These are phyloP conservation scores for Vitis hybrid DNA, from an alignment of 177 flowering plant genomes.

Conservation along the genomic window DNA sequence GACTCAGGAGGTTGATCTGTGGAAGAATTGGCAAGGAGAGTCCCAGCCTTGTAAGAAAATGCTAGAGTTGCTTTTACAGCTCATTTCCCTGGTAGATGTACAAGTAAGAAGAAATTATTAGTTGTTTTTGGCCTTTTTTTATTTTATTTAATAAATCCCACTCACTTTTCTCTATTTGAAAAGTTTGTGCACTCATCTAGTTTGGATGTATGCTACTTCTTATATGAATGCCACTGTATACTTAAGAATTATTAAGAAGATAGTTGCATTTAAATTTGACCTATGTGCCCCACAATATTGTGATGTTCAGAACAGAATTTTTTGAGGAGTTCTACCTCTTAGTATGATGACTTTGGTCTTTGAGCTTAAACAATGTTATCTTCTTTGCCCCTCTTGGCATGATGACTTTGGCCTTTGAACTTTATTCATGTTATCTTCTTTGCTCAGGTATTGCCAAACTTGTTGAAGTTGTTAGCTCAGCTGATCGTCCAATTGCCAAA, in stretches of 20 bases:
- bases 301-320: too few relatives aligned
- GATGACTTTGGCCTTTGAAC: background rate
- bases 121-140: background rate
- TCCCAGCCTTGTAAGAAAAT: slow-evolving; percentile 63
- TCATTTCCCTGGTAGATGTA: slow-evolving; percentile 72
- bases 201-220: background rate
- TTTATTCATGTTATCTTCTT: slow-evolving; percentile 2
- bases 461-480: slow-evolving; percentile 80
- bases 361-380: too few relatives aligned
- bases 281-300: background rate
- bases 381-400: background rate
- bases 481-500: slow-evolving; percentile 55
- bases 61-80: slow-evolving; percentile 70
- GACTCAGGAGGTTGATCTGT: slow-evolving; percentile 30
- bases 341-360: background rate
- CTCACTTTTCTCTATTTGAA: background rate
- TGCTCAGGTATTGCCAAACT: slow-evolving; percentile 69
- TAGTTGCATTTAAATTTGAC: background rate
- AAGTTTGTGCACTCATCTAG: background rate
- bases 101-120: slow-evolving; percentile 46
- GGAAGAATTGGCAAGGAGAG: slow-evolving; percentile 77
- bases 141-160: background rate
- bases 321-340: background rate
- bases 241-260: background rate
- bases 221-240: background rate